A percentile compares a stretch with the other conserved stretches of the same genome.
These are phyloP conservation scores for Rubroshorea leprosula DNA, from an alignment of 345 rosid species.

Conservation along the genomic window DNA sequence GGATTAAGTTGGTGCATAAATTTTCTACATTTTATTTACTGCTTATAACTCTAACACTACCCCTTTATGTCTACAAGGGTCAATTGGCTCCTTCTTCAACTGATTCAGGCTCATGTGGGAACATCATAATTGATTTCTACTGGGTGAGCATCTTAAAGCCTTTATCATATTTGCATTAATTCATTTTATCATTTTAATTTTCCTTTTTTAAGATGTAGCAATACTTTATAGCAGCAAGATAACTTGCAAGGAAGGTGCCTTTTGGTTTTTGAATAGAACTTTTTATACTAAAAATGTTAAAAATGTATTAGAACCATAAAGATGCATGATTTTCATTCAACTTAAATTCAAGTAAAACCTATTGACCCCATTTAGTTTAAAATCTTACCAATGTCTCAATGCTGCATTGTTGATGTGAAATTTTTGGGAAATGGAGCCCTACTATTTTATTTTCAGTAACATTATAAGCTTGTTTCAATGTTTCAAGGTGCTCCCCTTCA, in stretches of 20 bases:
- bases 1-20: conserved; percentile 6
- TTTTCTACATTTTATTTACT: conserved; percentile 11
- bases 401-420: neutral
- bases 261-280: no score
- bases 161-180: conserved; percentile 3
- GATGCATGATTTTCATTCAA: neutral
- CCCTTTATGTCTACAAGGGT: conserved; percentile 51
- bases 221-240: neutral
- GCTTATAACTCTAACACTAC: conserved; percentile 15
- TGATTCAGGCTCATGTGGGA: conserved; percentile 93
- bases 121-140: conserved; percentile 86
- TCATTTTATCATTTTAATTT: neutral
- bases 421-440: neutral
- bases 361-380: neutral
- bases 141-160: conserved; percentile 70
- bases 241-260: neutral
- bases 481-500: no score
- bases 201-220: neutral
- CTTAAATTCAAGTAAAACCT: conserved; percentile 1
- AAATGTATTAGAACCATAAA: neutral
- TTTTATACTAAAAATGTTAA: neutral
- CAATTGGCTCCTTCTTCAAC: conserved; percentile 87
- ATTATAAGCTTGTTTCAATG: no score
- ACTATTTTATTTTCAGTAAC: no score
- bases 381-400: neutral